Evolutionary conservation across 345 rosid species (phyloP).

Genomic region (Aethionema arabicum): DNA sequence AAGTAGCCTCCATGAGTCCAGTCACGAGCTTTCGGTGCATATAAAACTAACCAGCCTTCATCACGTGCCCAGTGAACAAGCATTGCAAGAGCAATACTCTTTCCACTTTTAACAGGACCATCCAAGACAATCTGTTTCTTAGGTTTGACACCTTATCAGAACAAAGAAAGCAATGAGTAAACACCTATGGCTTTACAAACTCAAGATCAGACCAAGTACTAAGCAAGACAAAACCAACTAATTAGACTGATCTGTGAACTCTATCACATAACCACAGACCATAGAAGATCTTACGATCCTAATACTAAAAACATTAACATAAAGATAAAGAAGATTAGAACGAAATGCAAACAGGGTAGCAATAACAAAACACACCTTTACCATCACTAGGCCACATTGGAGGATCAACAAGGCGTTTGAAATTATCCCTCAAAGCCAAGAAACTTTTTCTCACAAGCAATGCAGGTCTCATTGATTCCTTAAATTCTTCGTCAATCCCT

Average conservation of each 20-base stretch:
- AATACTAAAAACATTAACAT: not conserved
- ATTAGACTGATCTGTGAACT: not conserved
- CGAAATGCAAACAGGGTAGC: conserved; percentile 1
- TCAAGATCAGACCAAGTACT: not conserved
- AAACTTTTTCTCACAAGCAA: conserved; percentile 77
- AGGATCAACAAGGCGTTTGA: conserved; percentile 85
- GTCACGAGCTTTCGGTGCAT: conserved; percentile 79
- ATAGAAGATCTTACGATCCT: not conserved
- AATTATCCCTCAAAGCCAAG: conserved; percentile 88
- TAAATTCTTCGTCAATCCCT: conserved; percentile 76
- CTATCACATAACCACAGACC: not conserved
- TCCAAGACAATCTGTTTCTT: conserved; percentile 89
- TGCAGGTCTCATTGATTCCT: conserved; percentile 72
- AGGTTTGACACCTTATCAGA: conserved; percentile 50
- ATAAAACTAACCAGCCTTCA: conserved; percentile 93
- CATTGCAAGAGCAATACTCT: conserved; percentile 90
- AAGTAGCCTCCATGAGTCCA: conserved; percentile 95
- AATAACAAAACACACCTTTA: conserved; percentile 47
- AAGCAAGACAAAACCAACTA: conserved; percentile 12
- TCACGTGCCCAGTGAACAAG: conserved; percentile 98
- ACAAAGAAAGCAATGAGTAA: not conserved
- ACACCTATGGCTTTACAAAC: not conserved
- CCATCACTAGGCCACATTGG: conserved; percentile 45
- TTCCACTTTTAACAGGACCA: conserved; percentile 90
- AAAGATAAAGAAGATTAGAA: not conserved